Evolutionary conservation across 441 rosid species (phyloP), one percentile per base, ranked within the genome.

Genomic region (Metrosideros polymorpha): DNA sequence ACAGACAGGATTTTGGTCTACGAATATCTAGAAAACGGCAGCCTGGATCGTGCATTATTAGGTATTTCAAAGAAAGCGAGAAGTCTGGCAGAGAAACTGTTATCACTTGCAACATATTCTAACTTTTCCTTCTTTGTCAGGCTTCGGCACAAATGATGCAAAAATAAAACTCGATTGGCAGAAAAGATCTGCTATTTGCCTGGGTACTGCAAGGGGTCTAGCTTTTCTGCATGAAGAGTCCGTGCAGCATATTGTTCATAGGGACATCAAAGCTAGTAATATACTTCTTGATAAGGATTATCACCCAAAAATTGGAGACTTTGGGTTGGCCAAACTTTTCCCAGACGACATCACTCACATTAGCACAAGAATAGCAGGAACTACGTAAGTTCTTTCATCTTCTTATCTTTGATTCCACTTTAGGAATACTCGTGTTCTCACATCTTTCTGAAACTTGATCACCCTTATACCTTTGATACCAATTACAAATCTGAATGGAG

Each of bases 211-310:
- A 71, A 89, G 86, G 43, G 99, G 97, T 84, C 94, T 97, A 84
- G 91, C 95, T 53, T 97, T 92, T 89, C 98, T 97, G 90, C 99
- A 97, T 50, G 98, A 97, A 86, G 98, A 96, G 87, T 88, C 93
- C 25, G 92, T 88, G 43, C 98, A 98, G 7, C 98, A 83, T 85
- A 93, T 97, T 84, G 98, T 97, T 85, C 99, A 96, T 82, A 93
- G 99, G 87, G 99, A 97, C 90, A 95, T 97, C 88, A 97, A 97
- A 90, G 98, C 98, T 43, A 95, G 98, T 91, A 97, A 95, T 88
- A 91, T 97, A 89, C 98, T 97, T 85, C 97, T 97, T 43, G 99
- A 97, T 91, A 83, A 76, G 84, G 90, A 96, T 82, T 93, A 94
- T 82, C 88, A 91, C 85, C 98, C 99, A 42, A 97, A 97, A 89